Percentiles rank a stretch among this genome's conserved stretches.
Evolutionary conservation across 2,329 filamentous ascomycete genomes (phyloP).

Genomic region (Aspergillus flavus): DNA sequence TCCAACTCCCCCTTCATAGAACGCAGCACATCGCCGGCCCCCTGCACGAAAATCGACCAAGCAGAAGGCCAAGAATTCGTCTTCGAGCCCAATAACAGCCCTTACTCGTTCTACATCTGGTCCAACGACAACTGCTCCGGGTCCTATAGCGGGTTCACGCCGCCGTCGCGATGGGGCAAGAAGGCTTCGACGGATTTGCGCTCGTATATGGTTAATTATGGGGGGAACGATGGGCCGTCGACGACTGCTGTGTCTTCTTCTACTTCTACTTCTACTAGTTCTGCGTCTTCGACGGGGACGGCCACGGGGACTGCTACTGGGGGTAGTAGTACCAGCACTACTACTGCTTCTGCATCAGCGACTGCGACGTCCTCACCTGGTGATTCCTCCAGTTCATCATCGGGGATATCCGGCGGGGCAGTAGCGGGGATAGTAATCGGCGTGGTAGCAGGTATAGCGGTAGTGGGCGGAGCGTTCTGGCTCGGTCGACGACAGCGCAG

Average conservation of each 20-base stretch:
- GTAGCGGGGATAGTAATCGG: slow-evolving; percentile 17
- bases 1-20: slow-evolving; percentile 3
- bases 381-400: not conserved
- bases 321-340: not conserved
- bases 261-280: not conserved
- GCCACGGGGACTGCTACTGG: not conserved
- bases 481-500: slow-evolving; percentile 10
- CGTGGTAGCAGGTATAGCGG: slow-evolving; percentile 5
- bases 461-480: slow-evolving; percentile 11
- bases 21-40: not conserved
- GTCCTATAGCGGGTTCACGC: slow-evolving; percentile 9
- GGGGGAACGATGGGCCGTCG: slow-evolving; percentile 1
- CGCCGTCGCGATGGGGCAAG: slow-evolving; percentile 9
- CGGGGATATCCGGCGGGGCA: slow-evolving; percentile 6
- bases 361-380: not conserved
- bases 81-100: slow-evolving; percentile 8
- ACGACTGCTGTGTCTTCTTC: not conserved
- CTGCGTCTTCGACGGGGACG: not conserved
- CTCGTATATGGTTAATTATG: slow-evolving; percentile 14
- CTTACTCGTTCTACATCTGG: slow-evolving; percentile 12
- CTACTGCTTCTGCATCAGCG: not conserved
- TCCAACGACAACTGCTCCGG: slow-evolving; percentile 13
- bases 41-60: slow-evolving; percentile 15
- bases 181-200: slow-evolving; percentile 7
- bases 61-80: slow-evolving; percentile 11